Conservation (phyloP, 1,284 basidiomycete genomes). For the Ustilago loliicola region DNA sequence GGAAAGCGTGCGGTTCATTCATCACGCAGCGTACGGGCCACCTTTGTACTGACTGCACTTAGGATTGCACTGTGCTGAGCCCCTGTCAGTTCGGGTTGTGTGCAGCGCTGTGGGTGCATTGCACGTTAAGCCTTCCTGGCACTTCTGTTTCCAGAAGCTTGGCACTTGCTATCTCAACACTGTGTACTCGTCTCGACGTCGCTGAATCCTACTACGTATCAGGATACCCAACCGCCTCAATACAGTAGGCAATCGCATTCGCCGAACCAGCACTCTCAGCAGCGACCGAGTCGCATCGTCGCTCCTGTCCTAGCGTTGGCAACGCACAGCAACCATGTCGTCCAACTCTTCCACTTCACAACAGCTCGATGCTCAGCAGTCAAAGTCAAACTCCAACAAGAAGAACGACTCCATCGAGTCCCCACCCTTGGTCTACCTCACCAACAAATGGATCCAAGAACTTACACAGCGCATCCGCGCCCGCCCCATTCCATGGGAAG, state of each 20-base stretch:
- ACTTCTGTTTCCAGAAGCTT: slow-evolving; percentile 10
- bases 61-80: neutral
- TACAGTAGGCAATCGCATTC: too few species aligned
- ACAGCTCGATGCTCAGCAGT: slow-evolving; percentile 8
- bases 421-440: slow-evolving; percentile 82
- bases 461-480: slow-evolving; percentile 86
- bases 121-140: too few species aligned
- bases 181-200: too few species aligned
- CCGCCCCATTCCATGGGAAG: slow-evolving; percentile 97
- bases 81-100: neutral
- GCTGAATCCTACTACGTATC: too few species aligned
- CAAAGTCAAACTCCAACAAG: slow-evolving; percentile 22
- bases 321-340: slow-evolving; percentile 40
- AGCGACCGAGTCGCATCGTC: neutral
- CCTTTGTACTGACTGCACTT: neutral
- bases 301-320: too few species aligned
- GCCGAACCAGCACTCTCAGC: neutral
- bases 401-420: slow-evolving; percentile 34
- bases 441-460: slow-evolving; percentile 88
- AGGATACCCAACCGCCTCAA: too few species aligned
- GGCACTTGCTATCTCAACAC: slow-evolving; percentile 8
- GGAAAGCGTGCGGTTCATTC: slow-evolving; percentile 4
- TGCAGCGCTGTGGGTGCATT: neutral
- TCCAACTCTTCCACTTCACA: slow-evolving; percentile 28
- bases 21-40: slow-evolving; percentile 42